Evolutionary conservation across 176 grass and related monocot genomes (phyloP).

Genomic region (Oryza brachyantha): DNA sequence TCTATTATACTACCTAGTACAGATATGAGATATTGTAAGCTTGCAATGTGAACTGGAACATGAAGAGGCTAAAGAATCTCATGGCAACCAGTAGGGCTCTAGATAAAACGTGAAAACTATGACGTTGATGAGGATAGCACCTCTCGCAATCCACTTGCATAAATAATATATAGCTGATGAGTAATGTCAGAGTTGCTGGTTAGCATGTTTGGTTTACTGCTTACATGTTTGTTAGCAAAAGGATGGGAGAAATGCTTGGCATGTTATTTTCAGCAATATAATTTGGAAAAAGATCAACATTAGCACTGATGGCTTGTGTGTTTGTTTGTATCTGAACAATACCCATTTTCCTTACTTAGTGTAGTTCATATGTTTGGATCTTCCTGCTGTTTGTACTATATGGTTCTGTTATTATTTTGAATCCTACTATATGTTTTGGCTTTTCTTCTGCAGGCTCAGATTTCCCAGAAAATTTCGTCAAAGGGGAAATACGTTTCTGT

Average conservation of each 20-base stretch:
- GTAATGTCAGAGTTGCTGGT: neutral
- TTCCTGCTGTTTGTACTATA: neutral
- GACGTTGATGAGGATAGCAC: neutral
- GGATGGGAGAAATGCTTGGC: neutral
- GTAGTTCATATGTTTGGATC: neutral
- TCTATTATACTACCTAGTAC: neutral
- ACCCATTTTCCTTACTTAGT: neutral
- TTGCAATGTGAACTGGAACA: neutral
- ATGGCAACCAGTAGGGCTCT: neutral
- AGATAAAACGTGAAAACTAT: neutral
- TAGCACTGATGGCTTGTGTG: neutral
- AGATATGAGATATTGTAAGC: neutral
- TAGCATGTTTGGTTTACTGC: neutral
- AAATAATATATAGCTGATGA: neutral
- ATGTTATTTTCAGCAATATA: neutral
- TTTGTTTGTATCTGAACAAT: neutral
- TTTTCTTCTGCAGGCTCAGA: constrained; percentile 46
- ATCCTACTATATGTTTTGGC: neutral
- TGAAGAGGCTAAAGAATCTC: neutral
- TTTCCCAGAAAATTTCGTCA: constrained; percentile 65
- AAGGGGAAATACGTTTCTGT: constrained; percentile 78
- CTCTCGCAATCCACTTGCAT: neutral
- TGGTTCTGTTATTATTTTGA: neutral
- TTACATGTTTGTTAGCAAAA: neutral
- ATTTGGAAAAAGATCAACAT: neutral